Conservation (phyloP, 2,329 filamentous ascomycete genomes). For the Penicillium sp. region DNA sequence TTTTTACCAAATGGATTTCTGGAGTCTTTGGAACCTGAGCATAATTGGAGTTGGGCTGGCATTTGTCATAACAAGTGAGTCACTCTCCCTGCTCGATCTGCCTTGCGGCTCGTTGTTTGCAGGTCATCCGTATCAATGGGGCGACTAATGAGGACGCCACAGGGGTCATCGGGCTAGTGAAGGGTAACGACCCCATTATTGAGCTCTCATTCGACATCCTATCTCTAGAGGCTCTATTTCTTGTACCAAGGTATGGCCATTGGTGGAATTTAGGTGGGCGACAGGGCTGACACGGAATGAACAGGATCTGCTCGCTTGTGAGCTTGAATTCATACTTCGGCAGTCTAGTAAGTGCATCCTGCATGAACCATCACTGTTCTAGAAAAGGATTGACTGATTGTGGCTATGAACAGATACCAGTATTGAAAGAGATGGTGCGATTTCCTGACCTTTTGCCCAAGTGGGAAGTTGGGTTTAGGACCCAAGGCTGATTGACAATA, state of each 20-base stretch:
- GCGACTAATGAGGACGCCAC: constrained; percentile 7
- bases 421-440: constrained; percentile 80
- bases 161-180: constrained; percentile 67
- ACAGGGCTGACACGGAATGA: constrained; percentile 20
- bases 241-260: constrained; percentile 64
- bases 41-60: constrained; percentile 71
- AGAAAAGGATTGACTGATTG: constrained; percentile 17
- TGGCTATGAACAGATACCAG: constrained; percentile 62
- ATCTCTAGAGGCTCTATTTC: constrained; percentile 81
- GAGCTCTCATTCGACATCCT: constrained; percentile 86
- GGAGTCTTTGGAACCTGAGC: constrained; percentile 70
- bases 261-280: neutral
- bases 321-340: constrained; percentile 86
- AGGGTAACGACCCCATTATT: constrained; percentile 60
- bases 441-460: neutral
- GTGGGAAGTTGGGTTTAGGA: neutral
- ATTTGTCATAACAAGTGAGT: constrained; percentile 71
- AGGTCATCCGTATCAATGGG: neutral
- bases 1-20: constrained; percentile 81
- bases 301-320: constrained; percentile 77
- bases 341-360: constrained; percentile 34
- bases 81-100: constrained; percentile 12
- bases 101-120: constrained; percentile 19
- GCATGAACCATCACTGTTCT: constrained; percentile 1
- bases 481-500: constrained; percentile 28